Conservation (phyloP, 306 rosid genomes). For the Cucumis cinereus region DNA sequence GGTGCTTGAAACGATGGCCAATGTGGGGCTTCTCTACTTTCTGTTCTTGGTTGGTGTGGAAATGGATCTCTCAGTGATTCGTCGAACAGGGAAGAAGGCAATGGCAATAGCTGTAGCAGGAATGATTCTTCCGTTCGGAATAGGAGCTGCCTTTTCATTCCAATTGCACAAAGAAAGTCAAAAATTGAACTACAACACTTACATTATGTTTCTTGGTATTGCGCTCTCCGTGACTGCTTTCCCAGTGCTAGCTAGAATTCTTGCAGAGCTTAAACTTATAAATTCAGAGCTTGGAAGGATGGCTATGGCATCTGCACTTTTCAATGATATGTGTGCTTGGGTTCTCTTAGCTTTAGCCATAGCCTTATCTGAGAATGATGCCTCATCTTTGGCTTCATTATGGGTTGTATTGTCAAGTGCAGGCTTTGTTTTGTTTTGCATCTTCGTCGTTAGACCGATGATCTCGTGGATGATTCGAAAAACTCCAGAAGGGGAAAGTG, state of each 20-base stretch:
- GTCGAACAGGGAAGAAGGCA: slow-evolving; percentile 43
- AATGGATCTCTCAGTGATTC: slow-evolving; percentile 58
- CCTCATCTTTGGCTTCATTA: slow-evolving; percentile 44
- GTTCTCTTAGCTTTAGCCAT: slow-evolving; percentile 64
- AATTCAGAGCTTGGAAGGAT: slow-evolving; percentile 63
- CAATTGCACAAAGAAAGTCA: neutral
- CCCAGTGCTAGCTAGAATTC: slow-evolving; percentile 67
- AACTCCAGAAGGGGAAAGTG: slow-evolving; percentile 80
- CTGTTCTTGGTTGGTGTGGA: slow-evolving; percentile 73
- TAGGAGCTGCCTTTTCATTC: slow-evolving; percentile 29
- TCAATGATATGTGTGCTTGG: slow-evolving; percentile 87
- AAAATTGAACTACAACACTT: slow-evolving; percentile 1
- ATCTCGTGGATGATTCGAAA: slow-evolving; percentile 43
- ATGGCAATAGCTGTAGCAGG: slow-evolving; percentile 45
- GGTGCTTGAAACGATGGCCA: slow-evolving; percentile 80
- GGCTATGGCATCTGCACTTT: slow-evolving; percentile 53
- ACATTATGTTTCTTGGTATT: slow-evolving; percentile 54
- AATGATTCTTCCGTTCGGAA: slow-evolving; percentile 53
- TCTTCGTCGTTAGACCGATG: slow-evolving; percentile 44
- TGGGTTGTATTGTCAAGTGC: slow-evolving; percentile 65
- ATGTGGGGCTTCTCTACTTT: slow-evolving; percentile 70
- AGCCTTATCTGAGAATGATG: slow-evolving; percentile 46
- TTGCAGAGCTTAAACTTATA: slow-evolving; percentile 68
- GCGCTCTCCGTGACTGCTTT: slow-evolving; percentile 64
- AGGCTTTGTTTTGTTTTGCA: slow-evolving; percentile 42